These are phyloP conservation scores for Euryodendron excelsum DNA, from an alignment of 148 eudicot species.

Conservation along the genomic window DNA sequence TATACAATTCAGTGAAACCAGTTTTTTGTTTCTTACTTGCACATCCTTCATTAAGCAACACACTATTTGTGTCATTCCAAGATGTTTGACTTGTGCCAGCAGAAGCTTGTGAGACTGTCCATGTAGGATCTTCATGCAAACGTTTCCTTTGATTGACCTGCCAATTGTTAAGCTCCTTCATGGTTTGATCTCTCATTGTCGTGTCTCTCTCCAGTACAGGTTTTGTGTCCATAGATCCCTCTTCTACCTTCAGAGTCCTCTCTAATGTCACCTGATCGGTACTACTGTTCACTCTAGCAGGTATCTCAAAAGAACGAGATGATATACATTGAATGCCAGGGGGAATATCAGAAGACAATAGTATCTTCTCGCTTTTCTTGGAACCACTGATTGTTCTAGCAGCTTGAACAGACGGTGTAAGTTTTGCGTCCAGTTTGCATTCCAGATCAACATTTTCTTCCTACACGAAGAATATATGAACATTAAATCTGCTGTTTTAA, in stretches of 20 bases:
- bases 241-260: slow-evolving; percentile 33
- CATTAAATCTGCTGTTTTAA: no score
- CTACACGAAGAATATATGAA: slow-evolving; percentile 10
- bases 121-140: slow-evolving; percentile 19
- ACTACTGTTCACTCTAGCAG: slow-evolving; percentile 10
- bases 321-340: slow-evolving; percentile 16
- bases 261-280: slow-evolving; percentile 22
- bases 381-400: not conserved
- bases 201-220: slow-evolving; percentile 20
- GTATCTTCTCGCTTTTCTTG: slow-evolving; percentile 13
- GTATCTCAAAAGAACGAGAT: slow-evolving; percentile 17
- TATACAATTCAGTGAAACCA: not conserved
- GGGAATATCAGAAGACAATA: slow-evolving; percentile 5
- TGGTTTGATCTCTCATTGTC: not conserved
- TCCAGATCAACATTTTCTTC: slow-evolving; percentile 19
- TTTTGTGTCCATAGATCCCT: slow-evolving; percentile 18
- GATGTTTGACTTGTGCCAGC: no score
- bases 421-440: slow-evolving; percentile 4
- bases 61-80: not conserved
- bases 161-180: slow-evolving; percentile 22
- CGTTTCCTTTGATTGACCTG: slow-evolving; percentile 26
- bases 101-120: slow-evolving; percentile 7
- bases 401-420: slow-evolving; percentile 15
- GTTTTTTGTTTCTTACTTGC: not conserved
- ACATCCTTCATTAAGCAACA: not conserved